Evolutionary conservation across 805 yeast species (phyloP).

Genomic region (Candida suzukii): DNA sequence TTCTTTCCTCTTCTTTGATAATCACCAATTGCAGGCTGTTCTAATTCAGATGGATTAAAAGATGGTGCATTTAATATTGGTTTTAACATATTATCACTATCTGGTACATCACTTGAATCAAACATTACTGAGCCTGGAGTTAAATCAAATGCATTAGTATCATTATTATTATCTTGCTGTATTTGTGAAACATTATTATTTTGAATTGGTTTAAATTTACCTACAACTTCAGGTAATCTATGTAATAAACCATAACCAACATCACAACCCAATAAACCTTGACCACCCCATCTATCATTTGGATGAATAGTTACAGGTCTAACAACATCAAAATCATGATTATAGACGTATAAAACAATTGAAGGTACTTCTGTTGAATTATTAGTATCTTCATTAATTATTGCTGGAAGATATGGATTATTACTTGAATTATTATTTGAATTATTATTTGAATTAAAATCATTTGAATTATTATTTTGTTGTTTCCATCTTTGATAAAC

Average conservation of each 20-base stretch:
- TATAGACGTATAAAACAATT: conserved; percentile 67
- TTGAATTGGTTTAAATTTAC: conserved; percentile 28
- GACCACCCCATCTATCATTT: conserved; percentile 71
- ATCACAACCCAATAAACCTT: conserved; percentile 84
- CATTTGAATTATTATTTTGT: background rate
- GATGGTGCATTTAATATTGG: conserved; percentile 1
- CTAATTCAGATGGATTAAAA: conserved; percentile 15
- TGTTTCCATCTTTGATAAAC: conserved; percentile 32
- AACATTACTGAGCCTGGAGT: conserved; percentile 10
- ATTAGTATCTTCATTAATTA: background rate
- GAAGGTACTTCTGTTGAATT: conserved; percentile 16
- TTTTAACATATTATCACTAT: background rate
- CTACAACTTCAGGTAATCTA: conserved; percentile 64
- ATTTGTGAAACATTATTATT: conserved; percentile 7
- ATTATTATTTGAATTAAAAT: background rate
- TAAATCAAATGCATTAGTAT: too few relatives aligned
- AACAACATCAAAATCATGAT: conserved; percentile 77
- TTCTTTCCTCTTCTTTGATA: conserved; percentile 1
- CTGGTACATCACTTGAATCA: background rate
- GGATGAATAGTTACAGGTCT: conserved; percentile 83
- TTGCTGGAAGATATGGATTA: conserved; percentile 4
- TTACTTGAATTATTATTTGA: too few relatives aligned
- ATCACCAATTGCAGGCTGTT: conserved; percentile 11
- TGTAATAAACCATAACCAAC: conserved; percentile 92
- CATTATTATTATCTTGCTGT: too few relatives aligned